Base-by-base conservation (phyloP, 768 basidiomycete species). In the Pulveroboletus sp. region DNA sequence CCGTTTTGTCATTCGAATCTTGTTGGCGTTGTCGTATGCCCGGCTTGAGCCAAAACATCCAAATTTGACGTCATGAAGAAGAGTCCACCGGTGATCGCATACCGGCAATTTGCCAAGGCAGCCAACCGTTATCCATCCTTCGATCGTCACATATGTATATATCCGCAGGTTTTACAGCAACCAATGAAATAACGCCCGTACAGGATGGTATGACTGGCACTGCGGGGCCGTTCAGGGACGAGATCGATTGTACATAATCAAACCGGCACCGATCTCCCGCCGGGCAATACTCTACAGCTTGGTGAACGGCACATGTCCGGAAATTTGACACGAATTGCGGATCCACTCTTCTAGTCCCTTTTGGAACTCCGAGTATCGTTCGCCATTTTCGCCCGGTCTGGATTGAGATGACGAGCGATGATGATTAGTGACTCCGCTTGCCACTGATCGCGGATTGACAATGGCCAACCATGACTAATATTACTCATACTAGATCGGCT, bases 211-310 rank as follows among this genome's bases (percentile, higher is more conserved):
- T 7, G 16, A 6, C 24, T 16, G n/a, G 14, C 11, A 33, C 12
- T 7, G 16, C n/a, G 23, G 44, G 25, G 45, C 21, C 11, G 33
- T 40, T 41, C 40, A 43, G 43, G 47, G 47, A 19, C 24, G 11
- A 8, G 25, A 38, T 42, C 24, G n/a, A n/a, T n/a, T n/a, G n/a
- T n/a, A n/a, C n/a, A n/a, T n/a, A n/a, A n/a, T n/a, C 40, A 39
- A 23, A 16, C 19, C 12, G 17, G 10, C n/a, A 32, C 36, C 13
- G 45, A 39, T 49, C 45, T 21, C 29, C 7, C 46, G 25, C 21
- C n/a, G 4, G 4, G 19, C 27, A 2, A 31, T 20, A 27, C 24
- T 61, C 52, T 59, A 62, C 61, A 62, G 61, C 61, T 62, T 62
- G 61, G 59, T 50, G 45, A 6, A 45, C 5, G 43, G 47, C 19